Base-by-base conservation (phyloP, 768 basidiomycete genomes). In the Tulasnella sp. region DNA sequence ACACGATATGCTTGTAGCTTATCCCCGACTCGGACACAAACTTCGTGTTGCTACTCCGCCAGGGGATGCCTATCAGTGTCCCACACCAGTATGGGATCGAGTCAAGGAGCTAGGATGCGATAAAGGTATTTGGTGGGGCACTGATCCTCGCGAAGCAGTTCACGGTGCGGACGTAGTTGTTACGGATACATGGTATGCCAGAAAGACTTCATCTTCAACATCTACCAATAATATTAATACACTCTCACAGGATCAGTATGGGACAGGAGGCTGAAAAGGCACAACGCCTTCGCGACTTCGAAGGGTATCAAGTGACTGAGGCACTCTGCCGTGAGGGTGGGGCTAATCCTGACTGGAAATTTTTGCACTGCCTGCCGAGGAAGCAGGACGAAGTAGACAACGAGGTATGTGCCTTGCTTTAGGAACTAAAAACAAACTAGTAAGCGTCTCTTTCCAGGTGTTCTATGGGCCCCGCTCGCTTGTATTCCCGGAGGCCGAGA, bases 1-100 rank as follows among this genome's bases (percentile, higher is more conserved):
- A 51, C 87, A 98, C 64, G 95, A 96, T 65, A 91, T 98, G 86
- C 79, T 98, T 27, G 93, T 98, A 58, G 80, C 89, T 5, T 86
- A 83, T 62, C 93, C 92, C 29, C 79, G 93, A 37, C 67, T 98
- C 2, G 95, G 95, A 0, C 89, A 92, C 66, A 70, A 78, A 40
- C 64, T 98, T 27, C 81, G 83, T 48, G 72, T 99, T 29, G 95
- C 91, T 33, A 79, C 78, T 34, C 95, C 95, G 1, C 67, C 70
- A 6, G 66, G 77, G 37, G 60, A 60, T 13, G 62, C 59, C 24
- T 89, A 90, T 60, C 76, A 79, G 29, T 78, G 81, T 16, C 83
- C 85, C 2, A 56, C 66, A 15, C 65, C 73, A 0, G 91, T 98
- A 1, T 87, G 87, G 87, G 74, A 80, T 39, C 77, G 84, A 9